Percentiles rank a stretch among this genome's conserved stretches.
Evolutionary conservation across 139 green algal species (phyloP).

Genomic region (Eudorina sp.): DNA sequence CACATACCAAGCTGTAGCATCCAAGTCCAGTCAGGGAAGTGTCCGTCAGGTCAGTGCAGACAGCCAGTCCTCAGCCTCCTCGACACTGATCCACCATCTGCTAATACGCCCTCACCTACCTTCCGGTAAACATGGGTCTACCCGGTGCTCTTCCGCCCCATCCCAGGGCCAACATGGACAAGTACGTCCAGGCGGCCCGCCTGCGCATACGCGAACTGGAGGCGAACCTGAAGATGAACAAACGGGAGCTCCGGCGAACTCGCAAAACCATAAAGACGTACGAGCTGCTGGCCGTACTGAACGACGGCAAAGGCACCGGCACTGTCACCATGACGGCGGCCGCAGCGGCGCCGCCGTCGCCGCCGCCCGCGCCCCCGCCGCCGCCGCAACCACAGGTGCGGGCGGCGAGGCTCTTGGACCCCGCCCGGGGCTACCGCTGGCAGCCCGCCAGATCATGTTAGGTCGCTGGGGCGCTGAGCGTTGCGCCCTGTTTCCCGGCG

Average conservation of each 20-base stretch:
- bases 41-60: no score
- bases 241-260: conserved; percentile 61
- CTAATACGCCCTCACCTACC: no score
- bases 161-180: conserved; percentile 51
- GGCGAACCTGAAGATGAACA: conserved; percentile 50
- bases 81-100: no score
- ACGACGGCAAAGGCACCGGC: conserved; percentile 1
- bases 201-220: conserved; percentile 66
- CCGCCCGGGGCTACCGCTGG: no score
- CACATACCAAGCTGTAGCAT: no score
- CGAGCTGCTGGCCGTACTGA: conserved; percentile 63
- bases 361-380: background rate
- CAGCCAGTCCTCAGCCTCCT: no score
- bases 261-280: conserved; percentile 70
- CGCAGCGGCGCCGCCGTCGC: background rate
- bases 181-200: conserved; percentile 53
- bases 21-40: no score
- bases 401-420: no score
- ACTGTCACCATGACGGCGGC: background rate
- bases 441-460: no score
- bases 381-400: conserved; percentile 4
- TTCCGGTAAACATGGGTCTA: no score
- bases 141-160: background rate
- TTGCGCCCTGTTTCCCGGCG: background rate
- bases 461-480: no score